Percentiles rank a stretch among this genome's conserved stretches.
Evolutionary conservation across 495 filamentous ascomycete genomes (phyloP).

Genomic region (Neurospora sp.): DNA sequence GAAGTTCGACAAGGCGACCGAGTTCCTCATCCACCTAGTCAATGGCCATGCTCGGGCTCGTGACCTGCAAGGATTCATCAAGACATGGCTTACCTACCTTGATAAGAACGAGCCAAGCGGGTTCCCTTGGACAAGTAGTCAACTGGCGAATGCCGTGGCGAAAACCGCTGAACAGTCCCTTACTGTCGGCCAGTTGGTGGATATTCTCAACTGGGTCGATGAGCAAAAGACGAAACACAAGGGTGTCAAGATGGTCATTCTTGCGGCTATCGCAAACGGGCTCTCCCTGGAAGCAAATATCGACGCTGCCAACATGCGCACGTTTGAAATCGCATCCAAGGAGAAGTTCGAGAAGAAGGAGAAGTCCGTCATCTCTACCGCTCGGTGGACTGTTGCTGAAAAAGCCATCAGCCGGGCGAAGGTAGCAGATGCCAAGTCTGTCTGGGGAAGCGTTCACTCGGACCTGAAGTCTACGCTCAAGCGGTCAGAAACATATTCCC

Average conservation of each 20-base stretch:
- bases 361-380: conserved; percentile 12
- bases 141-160: conserved; percentile 38
- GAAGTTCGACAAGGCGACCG: conserved; percentile 8
- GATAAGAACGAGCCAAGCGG: conserved; percentile 25
- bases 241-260: conserved; percentile 18
- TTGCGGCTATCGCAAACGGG: conserved; percentile 38
- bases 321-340: conserved; percentile 6
- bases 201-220: conserved; percentile 33
- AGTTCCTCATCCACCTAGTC: conserved; percentile 48
- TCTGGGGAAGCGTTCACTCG: conserved; percentile 28
- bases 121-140: conserved; percentile 48
- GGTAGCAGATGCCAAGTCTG: conserved; percentile 19
- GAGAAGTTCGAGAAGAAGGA: conserved; percentile 13
- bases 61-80: conserved; percentile 56
- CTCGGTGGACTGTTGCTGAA: conserved; percentile 30
- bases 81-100: conserved; percentile 55
- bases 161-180: conserved; percentile 32
- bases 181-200: conserved; percentile 35
- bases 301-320: conserved; percentile 25
- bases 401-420: conserved; percentile 24
- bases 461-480: conserved; percentile 23
- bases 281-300: conserved; percentile 34
- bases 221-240: neutral
- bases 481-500: conserved; percentile 14
- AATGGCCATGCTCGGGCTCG: conserved; percentile 53